These are phyloP conservation scores for Hondaea fermentalgiana DNA, from an alignment of 108 stramenopile species.

Conservation along the genomic window DNA sequence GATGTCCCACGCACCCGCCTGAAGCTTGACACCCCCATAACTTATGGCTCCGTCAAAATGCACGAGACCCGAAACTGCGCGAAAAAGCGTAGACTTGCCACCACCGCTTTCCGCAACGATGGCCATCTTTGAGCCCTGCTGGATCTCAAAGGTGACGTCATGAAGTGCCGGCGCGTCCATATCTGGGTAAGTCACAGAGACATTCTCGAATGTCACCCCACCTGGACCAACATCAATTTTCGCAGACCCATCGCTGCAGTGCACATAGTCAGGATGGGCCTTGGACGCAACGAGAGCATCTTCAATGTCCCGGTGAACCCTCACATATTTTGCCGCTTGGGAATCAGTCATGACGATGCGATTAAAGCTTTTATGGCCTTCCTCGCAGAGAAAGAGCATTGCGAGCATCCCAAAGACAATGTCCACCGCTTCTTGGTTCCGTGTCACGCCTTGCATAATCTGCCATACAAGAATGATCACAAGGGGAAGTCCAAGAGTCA, in stretches of 20 bases:
- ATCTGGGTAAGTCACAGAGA: constrained; percentile 82
- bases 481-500: too few species aligned
- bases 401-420: background rate
- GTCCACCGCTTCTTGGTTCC: background rate
- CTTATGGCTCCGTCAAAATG: constrained; percentile 60
- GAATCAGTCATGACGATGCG: too few species aligned
- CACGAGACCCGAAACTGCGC: constrained; percentile 78
- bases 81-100: constrained; percentile 75
- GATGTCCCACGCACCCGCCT: constrained; percentile 57
- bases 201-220: constrained; percentile 48
- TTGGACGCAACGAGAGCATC: too few species aligned
- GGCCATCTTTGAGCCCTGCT: constrained; percentile 72
- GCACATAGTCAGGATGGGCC: too few species aligned
- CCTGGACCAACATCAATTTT: constrained; percentile 16
- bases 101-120: constrained; percentile 76
- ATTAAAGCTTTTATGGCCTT: too few species aligned
- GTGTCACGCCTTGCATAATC: too few species aligned
- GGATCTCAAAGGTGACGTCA: constrained; percentile 56
- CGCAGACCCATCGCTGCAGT: too few species aligned
- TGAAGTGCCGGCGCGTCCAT: constrained; percentile 60
- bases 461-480: too few species aligned
- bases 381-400: background rate
- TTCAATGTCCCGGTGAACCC: too few species aligned
- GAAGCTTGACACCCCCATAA: constrained; percentile 63
- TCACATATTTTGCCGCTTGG: too few species aligned